Evolutionary conservation across 202 grass and related monocot genomes (phyloP), one percentile per base, ranked within the genome.

Genomic region (Panicum virgatum): DNA sequence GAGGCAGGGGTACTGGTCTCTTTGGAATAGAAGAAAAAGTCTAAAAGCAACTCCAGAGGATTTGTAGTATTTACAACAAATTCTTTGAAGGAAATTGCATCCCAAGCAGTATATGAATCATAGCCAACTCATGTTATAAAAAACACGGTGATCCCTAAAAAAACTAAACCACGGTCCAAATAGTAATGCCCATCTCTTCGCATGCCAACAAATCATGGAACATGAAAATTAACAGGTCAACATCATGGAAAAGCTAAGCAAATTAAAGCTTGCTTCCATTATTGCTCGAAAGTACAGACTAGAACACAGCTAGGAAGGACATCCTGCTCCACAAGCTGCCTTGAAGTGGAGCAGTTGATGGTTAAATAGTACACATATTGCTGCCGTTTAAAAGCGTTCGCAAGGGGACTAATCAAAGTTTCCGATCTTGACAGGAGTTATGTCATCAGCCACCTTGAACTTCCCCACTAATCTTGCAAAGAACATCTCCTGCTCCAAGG

Each of bases 371-470:
- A 25, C 11, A 3, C n/a, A 57, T 22, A 12, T 20, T 25, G 26
- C n/a, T n/a, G n/a, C n/a, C n/a, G n/a, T n/a, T 50, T 26, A 6
- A 9, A 26, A 72, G 79, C 15, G 0, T 27, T 44, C 47, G 58
- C 9, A 72, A 45, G 6, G 32, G 32, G 39, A 25, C 66, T 94
- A 84, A 86, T 97, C 86, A 59, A 89, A 89, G 71, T 97, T 97
- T 27, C 89, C 86, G n/a, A 97, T 89, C 50, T 89, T 97, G 62
- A 97, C 91, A 19, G 90, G 82, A 73, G 73, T 77, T 32, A 93
- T 90, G 50, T 84, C 37, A 80, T 90, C 91, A 16, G 91, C 82
- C 54, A 90, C 81, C 68, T 93, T 80, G 77, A 88, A 93, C 3
- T 69, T 43, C 25, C 91, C 91, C 46, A 93, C 91, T 66, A 89